phyloP scores from a whole-genome alignment of 768 basidiomycete species.

The Termitomyces heimii region DNA sequence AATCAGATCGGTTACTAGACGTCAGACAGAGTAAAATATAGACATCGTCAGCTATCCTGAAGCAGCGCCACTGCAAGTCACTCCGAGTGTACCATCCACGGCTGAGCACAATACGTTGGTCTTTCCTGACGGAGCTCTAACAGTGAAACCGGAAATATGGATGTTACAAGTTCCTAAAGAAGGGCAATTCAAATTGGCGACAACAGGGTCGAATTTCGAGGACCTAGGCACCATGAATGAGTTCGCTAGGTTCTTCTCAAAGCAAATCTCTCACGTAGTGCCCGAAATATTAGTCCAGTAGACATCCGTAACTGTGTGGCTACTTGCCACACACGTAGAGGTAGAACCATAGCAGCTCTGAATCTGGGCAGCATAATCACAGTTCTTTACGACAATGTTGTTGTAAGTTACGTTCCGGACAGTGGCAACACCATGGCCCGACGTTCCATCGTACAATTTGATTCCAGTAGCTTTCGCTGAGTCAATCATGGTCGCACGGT shows the following conservation, averaged over 20 bases:
- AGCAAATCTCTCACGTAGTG: constrained; percentile 18
- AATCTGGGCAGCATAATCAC: constrained; percentile 27
- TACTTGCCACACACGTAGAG: constrained; percentile 18
- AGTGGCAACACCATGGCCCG: constrained; percentile 22
- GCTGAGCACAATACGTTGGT: constrained; percentile 20
- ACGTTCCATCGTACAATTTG: constrained; percentile 23
- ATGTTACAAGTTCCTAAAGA: constrained; percentile 20
- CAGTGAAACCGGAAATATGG: constrained; percentile 16
- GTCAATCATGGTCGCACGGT: constrained; percentile 23
- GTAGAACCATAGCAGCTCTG: constrained; percentile 24
- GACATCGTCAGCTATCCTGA: constrained; percentile 13
- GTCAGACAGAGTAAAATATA: not conserved
- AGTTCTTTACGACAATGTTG: constrained; percentile 22
- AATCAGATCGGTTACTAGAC: too few species aligned
- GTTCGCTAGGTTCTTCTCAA: not conserved
- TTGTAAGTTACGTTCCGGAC: constrained; percentile 24
- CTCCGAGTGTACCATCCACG: constrained; percentile 19
- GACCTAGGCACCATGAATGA: constrained; percentile 11
- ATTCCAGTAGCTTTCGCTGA: constrained; percentile 26
- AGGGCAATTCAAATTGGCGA: constrained; percentile 24
- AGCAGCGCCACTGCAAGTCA: constrained; percentile 22
- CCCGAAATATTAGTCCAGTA: constrained; percentile 20
- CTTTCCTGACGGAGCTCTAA: constrained; percentile 20
- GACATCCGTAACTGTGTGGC: constrained; percentile 19
- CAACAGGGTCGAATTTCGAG: constrained; percentile 17